phyloP scores from a whole-genome alignment of 768 basidiomycete genomes.

The Sporobolomyces phaffii region DNA sequence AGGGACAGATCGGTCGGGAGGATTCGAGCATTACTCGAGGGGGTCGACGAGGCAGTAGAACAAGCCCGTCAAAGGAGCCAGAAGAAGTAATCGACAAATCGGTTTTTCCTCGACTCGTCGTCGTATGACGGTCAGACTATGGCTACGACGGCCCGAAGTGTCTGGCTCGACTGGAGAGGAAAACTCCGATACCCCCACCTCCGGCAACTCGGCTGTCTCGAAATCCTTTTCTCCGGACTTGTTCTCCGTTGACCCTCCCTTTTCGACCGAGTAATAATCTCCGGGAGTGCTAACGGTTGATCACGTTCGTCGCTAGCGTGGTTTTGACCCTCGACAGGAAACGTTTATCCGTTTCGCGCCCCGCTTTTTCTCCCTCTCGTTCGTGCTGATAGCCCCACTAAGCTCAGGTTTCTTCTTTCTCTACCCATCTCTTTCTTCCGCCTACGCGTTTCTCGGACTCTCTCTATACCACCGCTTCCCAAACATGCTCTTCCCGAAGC shows the following conservation, averaged over 20 bases:
- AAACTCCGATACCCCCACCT: neutral
- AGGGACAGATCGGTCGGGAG: neutral
- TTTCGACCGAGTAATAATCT: too few relatives aligned
- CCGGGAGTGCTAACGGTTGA: too few relatives aligned
- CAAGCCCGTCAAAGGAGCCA: neutral
- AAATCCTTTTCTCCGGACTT: neutral
- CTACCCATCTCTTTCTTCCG: neutral
- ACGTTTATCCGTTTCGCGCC: neutral
- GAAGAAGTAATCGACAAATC: neutral
- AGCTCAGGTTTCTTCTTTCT: too few relatives aligned
- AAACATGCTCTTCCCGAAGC: neutral
- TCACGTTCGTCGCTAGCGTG: constrained; percentile 1
- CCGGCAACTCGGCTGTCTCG: constrained; percentile 1
- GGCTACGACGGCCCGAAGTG: too few relatives aligned
- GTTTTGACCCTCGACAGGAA: neutral
- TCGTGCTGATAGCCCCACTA: neutral
- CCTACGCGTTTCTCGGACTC: neutral
- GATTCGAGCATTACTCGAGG: neutral
- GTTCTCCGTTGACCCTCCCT: too few relatives aligned
- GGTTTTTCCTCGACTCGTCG: too few relatives aligned
- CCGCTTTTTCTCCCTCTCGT: neutral
- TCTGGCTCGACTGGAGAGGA: too few relatives aligned
- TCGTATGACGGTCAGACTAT: too few relatives aligned
- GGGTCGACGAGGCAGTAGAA: neutral
- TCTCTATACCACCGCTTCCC: neutral